A percentile compares a stretch with the other conserved stretches of the same genome.
Evolutionary conservation across 345 rosid species (phyloP).

Genomic region (Brassica juncea): DNA sequence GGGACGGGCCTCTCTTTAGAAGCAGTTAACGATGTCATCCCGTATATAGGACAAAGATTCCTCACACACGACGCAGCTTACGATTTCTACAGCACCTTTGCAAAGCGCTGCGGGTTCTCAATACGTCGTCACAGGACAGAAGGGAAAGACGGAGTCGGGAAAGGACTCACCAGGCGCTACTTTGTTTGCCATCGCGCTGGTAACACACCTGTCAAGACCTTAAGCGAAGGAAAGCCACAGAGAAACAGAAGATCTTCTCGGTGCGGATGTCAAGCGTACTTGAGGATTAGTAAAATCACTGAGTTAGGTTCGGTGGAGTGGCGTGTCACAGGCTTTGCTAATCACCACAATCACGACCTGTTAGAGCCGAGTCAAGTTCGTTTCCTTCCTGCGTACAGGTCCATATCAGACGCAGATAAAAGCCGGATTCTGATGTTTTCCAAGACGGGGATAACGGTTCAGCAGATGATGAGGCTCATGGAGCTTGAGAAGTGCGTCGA

Average conservation of each 20-base stretch:
- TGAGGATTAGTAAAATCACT: constrained; percentile 76
- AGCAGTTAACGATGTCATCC: constrained; percentile 57
- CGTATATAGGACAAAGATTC: constrained; percentile 86
- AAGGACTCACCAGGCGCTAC: constrained; percentile 92
- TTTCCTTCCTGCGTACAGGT: constrained; percentile 92
- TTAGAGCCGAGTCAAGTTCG: constrained; percentile 91
- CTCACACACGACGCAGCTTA: constrained; percentile 88
- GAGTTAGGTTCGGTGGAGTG: constrained; percentile 81
- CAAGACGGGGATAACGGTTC: constrained; percentile 91
- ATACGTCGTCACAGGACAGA: constrained; percentile 95
- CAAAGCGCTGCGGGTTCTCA: constrained; percentile 87
- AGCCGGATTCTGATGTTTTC: constrained; percentile 95
- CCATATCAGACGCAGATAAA: constrained; percentile 88
- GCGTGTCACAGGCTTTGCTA: constrained; percentile 91
- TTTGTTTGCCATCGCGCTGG: constrained; percentile 99
- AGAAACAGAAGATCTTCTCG: constrained; percentile 89
- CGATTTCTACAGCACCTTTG: constrained; percentile 82
- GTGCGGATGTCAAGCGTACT: constrained; percentile 91
- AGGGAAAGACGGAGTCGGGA: constrained; percentile 96
- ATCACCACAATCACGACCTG: constrained; percentile 92
- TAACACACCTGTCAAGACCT: constrained; percentile 79
- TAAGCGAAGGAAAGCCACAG: constrained; percentile 74
- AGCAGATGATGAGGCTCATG: constrained; percentile 99
- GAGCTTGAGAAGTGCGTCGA: constrained; percentile 97
- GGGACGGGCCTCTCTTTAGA: constrained; percentile 77